Evolutionary conservation across 2,329 filamentous ascomycete species (phyloP).

Genomic region (Sclerotinia spermophila): DNA sequence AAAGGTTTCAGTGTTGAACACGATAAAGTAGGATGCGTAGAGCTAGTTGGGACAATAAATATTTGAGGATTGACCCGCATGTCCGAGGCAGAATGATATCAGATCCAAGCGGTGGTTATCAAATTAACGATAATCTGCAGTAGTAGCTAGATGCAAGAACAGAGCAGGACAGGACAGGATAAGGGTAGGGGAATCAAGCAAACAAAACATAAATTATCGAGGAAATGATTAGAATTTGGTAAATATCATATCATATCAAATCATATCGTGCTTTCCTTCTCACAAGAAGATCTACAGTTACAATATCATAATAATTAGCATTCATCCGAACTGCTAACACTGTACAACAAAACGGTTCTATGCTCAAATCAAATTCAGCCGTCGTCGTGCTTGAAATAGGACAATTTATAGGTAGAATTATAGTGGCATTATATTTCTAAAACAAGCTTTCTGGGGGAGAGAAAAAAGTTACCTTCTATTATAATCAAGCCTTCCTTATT

Average conservation of each 20-base stretch:
- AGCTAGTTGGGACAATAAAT: neutral
- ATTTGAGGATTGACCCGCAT: neutral
- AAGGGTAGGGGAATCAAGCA: too few species aligned
- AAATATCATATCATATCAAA: too few species aligned
- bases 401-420: neutral
- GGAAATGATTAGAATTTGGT: neutral
- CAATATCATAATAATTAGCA: neutral
- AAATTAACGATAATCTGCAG: neutral
- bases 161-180: neutral
- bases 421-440: neutral
- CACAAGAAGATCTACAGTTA: neutral
- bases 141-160: neutral
- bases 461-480: neutral
- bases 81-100: slow-evolving; percentile 1
- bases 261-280: neutral
- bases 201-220: neutral
- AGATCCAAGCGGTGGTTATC: neutral
- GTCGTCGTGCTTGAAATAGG: neutral
- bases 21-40: neutral
- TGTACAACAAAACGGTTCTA: neutral
- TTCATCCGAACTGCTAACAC: neutral
- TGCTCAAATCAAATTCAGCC: neutral
- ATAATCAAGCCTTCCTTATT: neutral
- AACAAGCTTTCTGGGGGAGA: slow-evolving; percentile 11
- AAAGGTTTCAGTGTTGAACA: slow-evolving; percentile 8